phyloP scores from a whole-genome alignment of 768 basidiomycete species.

The Albatrellus ellisii region DNA sequence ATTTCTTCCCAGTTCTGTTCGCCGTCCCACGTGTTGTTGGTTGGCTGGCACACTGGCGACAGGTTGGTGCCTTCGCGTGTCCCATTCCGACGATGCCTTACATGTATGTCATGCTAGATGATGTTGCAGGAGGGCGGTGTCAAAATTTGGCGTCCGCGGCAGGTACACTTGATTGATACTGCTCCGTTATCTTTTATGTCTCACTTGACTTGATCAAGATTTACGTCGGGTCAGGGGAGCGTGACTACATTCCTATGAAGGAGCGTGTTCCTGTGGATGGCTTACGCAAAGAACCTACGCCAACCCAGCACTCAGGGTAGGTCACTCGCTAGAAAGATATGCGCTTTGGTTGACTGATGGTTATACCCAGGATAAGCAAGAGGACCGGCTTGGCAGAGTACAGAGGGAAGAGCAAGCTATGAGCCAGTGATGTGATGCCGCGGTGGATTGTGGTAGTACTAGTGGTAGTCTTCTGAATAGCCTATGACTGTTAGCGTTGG shows the following conservation, averaged over 20 bases:
- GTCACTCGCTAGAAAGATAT: conserved; percentile 20
- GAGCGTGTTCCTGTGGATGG: conserved; percentile 45
- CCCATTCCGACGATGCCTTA: neutral
- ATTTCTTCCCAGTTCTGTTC: conserved; percentile 91
- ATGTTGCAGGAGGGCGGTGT: conserved; percentile 84
- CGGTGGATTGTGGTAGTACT: conserved; percentile 1
- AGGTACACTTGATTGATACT: conserved; percentile 29
- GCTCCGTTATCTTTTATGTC: neutral
- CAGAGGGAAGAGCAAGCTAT: conserved; percentile 42
- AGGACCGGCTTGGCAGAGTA: conserved; percentile 50
- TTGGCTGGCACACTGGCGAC: conserved; percentile 89
- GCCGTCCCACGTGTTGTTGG: conserved; percentile 88
- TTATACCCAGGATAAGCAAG: conserved; percentile 43
- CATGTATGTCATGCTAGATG: conserved; percentile 37
- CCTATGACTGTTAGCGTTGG: too few species aligned
- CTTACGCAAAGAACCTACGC: conserved; percentile 43
- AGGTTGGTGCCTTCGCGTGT: conserved; percentile 29
- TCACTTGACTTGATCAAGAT: conserved; percentile 31
- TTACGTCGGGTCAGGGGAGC: conserved; percentile 62
- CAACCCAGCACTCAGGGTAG: conserved; percentile 65
- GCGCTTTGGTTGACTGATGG: neutral
- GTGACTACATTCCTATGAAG: conserved; percentile 60
- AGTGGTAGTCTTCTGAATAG: conserved; percentile 9
- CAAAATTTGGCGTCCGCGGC: conserved; percentile 87
- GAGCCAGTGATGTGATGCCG: conserved; percentile 2